Percentiles rank a stretch among this genome's conserved stretches.
These are phyloP conservation scores for Phaseolus lunatus DNA, from an alignment of 306 rosid species.

Conservation along the genomic window DNA sequence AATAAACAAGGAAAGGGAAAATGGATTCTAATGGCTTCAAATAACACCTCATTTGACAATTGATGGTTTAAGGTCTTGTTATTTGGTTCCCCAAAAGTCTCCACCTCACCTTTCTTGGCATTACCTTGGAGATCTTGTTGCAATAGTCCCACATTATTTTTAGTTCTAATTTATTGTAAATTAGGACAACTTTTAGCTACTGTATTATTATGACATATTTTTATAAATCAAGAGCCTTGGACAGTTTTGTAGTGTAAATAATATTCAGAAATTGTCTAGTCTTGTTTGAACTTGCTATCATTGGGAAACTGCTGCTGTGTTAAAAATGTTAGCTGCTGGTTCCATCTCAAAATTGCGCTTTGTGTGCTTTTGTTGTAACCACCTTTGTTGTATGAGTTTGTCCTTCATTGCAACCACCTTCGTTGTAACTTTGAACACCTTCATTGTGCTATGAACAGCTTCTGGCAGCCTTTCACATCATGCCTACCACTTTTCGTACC, in stretches of 20 bases:
- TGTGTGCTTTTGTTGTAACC: too few relatives aligned
- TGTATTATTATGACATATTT: not conserved
- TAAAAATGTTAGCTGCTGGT: too few relatives aligned
- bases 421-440: too few relatives aligned
- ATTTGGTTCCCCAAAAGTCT: not conserved
- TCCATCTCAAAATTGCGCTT: too few relatives aligned
- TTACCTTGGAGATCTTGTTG: not conserved
- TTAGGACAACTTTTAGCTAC: not conserved
- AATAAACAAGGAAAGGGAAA: constrained; percentile 9
- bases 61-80: constrained; percentile 13
- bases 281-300: not conserved
- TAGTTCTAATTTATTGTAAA: not conserved
- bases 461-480: too few relatives aligned
- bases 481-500: too few relatives aligned
- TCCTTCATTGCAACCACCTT: too few relatives aligned
- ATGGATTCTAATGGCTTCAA: constrained; percentile 2
- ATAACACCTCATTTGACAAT: not conserved
- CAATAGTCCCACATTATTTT: not conserved
- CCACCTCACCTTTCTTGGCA: constrained; percentile 10
- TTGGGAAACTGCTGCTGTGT: too few relatives aligned
- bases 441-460: too few relatives aligned
- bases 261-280: not conserved
- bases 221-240: too few relatives aligned
- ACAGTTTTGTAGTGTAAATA: too few relatives aligned
- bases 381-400: too few relatives aligned